Percentiles rank a stretch among this genome's conserved stretches.
These are phyloP conservation scores for Venturia nashicola DNA, from an alignment of 2,329 filamentous ascomycete species.

Conservation along the genomic window DNA sequence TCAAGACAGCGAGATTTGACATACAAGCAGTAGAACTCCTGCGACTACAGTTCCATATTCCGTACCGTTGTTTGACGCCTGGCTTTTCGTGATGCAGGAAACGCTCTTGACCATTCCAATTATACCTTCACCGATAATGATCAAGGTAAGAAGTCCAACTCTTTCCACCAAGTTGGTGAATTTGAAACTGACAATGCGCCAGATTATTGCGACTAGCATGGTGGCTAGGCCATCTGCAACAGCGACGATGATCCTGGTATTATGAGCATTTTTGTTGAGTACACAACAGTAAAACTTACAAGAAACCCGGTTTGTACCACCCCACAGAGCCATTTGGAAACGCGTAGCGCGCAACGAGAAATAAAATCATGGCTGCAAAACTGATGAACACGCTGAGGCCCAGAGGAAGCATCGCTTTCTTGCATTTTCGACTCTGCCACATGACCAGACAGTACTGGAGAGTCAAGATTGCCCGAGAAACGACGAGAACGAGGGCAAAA, in stretches of 20 bases:
- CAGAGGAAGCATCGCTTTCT: constrained; percentile 6
- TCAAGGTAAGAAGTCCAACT: constrained; percentile 46
- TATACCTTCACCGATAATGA: constrained; percentile 50
- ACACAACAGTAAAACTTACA: not conserved
- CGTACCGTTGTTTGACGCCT: not conserved
- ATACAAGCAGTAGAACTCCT: constrained; percentile 1
- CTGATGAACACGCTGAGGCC: not conserved
- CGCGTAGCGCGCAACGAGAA: not conserved
- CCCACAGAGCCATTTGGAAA: not conserved
- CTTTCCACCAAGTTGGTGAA: constrained; percentile 46
- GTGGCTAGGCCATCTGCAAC: constrained; percentile 38
- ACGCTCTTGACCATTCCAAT: constrained; percentile 42
- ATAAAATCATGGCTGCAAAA: not conserved
- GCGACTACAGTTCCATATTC: constrained; percentile 5
- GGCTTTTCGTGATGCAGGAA: constrained; percentile 11
- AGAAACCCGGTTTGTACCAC: not conserved
- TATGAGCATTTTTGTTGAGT: constrained; percentile 16
- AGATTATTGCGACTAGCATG: constrained; percentile 39
- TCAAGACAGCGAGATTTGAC: not conserved
- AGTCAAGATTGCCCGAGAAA: not conserved
- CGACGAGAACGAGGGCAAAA: constrained; percentile 4
- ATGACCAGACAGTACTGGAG: constrained; percentile 4
- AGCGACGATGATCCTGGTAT: constrained; percentile 38
- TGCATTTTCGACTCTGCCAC: constrained; percentile 3
- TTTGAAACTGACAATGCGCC: constrained; percentile 41